Base-by-base conservation (phyloP, 139 green algal species). In the Nannochloris sp. region DNA sequence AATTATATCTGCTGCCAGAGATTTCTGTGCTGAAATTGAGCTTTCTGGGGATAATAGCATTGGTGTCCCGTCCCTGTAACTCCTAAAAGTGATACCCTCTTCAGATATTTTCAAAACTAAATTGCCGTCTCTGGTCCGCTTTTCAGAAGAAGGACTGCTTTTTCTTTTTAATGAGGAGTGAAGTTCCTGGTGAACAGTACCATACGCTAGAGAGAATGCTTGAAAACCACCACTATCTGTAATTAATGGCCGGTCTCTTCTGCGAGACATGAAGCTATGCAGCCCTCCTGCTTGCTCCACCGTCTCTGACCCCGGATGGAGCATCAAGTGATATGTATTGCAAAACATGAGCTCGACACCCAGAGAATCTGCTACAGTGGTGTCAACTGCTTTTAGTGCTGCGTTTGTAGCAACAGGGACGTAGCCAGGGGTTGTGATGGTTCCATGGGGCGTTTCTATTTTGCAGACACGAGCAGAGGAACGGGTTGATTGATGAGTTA, bases 191-290 rank as follows among this genome's bases (percentile, higher is more conserved):
- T 68, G 51, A 51, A 82, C 71, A 19, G 46, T 66, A 56, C 65
- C 67, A 47, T 82, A 68, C 6, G 62, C 68, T n/a, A 85, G 57
- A 4, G 71, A 81, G 37, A 85, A 85, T 2, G 78, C 56, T 61
- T 79, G 73, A 59, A 85, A 85, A 9, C 79, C 79, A 13, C 79
- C 79, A 27, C 59, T 75, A 63, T 85, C 79, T 3, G 75, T 85
- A 60, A 85, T 85, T 1, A 81, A 64, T 31, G 79, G 79, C 38
- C 48, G 33, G 23, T 47, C 25, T 15, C 13, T 9, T n/a, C 68
- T 33, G 8, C 78, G 42, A 38, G 60, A 63, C 45, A 81, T 83
- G 34, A 85, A 82, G 4, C n/a, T 3, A 57, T 85, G 79, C 38
- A 85, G 39, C 4, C 79, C 79, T 1, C 79, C 79, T 0, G 75